These are phyloP conservation scores for Rhododendron vialii DNA, from an alignment of 148 eudicot genomes.

Conservation along the genomic window DNA sequence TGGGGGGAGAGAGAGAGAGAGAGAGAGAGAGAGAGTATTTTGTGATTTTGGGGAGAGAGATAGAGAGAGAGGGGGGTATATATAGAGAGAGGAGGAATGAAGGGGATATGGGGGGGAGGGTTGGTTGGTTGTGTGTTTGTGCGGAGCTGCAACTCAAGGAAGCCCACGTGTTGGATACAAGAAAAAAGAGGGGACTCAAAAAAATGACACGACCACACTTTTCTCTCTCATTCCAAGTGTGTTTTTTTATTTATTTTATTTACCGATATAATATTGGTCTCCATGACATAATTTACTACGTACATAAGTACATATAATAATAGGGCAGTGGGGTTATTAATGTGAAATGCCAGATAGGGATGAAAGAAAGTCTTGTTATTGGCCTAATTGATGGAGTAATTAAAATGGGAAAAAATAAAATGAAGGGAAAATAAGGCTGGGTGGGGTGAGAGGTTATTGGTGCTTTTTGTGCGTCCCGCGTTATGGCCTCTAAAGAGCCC, in stretches of 20 bases:
- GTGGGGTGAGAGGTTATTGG: background rate
- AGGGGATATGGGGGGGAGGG: background rate
- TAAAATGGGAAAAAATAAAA: background rate
- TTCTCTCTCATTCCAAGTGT: background rate
- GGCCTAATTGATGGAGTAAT: background rate
- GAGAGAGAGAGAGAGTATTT: background rate
- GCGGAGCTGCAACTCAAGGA: conserved; percentile 5
- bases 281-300: background rate
- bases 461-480: conserved; percentile 17
- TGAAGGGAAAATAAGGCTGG: background rate
- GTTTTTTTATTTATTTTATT: background rate
- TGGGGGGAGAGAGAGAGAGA: background rate
- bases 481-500: conserved; percentile 2
- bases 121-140: fast-evolving
- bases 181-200: conserved; percentile 1
- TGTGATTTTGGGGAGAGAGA: background rate
- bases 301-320: background rate
- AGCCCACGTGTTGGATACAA: conserved; percentile 25
- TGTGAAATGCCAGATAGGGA: background rate
- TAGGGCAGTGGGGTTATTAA: background rate
- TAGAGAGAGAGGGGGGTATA: background rate
- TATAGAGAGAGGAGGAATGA: conserved; percentile 14
- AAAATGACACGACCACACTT: conserved; percentile 21
- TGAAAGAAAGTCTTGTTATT: background rate
- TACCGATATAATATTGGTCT: background rate